Evolutionary conservation across 73 alveolate species (phyloP).

Genomic region (Stentor coeruleus): DNA sequence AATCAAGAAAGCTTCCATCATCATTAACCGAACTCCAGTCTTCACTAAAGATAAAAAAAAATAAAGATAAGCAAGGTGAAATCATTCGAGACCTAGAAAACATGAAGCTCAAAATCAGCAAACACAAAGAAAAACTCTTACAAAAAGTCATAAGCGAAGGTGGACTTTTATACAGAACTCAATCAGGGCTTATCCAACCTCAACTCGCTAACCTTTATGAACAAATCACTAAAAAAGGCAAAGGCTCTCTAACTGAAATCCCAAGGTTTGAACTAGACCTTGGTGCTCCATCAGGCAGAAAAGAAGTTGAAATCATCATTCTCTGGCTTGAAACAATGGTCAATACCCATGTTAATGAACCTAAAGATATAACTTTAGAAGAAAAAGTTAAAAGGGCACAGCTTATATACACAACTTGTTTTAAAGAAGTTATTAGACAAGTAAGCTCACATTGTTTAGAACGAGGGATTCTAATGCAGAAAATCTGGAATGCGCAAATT

Average conservation of each 20-base stretch:
- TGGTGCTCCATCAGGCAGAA: slow-evolving; percentile 20
- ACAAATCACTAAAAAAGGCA: not conserved
- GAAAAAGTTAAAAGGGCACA: slow-evolving; percentile 11
- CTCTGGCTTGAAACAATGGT: slow-evolving; percentile 21
- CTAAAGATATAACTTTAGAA: not conserved
- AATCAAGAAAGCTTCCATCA: not conserved
- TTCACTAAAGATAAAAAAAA: not conserved
- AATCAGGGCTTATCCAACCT: not conserved
- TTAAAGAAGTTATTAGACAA: slow-evolving; percentile 25
- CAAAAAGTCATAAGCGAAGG: not conserved
- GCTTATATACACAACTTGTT: slow-evolving; percentile 26
- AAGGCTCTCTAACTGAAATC: not conserved
- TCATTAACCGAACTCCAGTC: not conserved
- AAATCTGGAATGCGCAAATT: slow-evolving; percentile 19
- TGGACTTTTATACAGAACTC: not conserved
- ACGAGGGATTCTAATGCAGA: slow-evolving; percentile 32
- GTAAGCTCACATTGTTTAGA: slow-evolving; percentile 36
- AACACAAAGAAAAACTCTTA: too few relatives aligned
- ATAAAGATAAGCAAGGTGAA: not conserved
- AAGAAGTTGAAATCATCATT: not conserved
- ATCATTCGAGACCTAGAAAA: not conserved
- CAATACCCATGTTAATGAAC: not conserved
- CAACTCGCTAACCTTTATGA: not conserved
- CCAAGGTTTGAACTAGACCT: not conserved
- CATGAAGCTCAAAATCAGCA: not conserved